Conservation (phyloP, 495 filamentous ascomycete species). For the Trichoderma erinaceum region DNA sequence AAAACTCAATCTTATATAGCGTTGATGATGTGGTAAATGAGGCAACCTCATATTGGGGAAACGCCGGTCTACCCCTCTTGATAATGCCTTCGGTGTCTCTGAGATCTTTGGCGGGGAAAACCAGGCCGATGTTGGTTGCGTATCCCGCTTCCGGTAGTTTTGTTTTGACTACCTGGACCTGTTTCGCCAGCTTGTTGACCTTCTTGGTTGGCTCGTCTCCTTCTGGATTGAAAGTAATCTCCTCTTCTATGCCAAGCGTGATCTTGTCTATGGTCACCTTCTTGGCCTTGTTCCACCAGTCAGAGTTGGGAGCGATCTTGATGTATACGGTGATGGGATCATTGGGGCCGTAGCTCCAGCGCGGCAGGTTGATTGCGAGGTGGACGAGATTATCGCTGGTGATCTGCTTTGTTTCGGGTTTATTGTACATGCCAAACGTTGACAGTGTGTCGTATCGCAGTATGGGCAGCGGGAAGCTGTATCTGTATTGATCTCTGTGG, state of each 20-base stretch:
- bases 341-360: conserved; percentile 93
- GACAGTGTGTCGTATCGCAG: conserved; percentile 91
- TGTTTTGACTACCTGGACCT: conserved; percentile 71
- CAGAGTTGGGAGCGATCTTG: conserved; percentile 82
- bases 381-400: conserved; percentile 89
- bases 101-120: conserved; percentile 86
- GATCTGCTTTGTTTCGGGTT: conserved; percentile 77
- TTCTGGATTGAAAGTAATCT: conserved; percentile 95
- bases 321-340: conserved; percentile 96
- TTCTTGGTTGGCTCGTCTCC: conserved; percentile 95
- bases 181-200: conserved; percentile 75
- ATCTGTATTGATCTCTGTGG: conserved; percentile 76
- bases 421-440: conserved; percentile 99
- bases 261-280: conserved; percentile 93
- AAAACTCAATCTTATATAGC: conserved; percentile 98
- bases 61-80: conserved; percentile 74
- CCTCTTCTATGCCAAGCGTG: conserved; percentile 89
- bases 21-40: conserved; percentile 92
- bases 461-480: conserved; percentile 84
- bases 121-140: conserved; percentile 81
- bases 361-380: conserved; percentile 79
- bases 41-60: conserved; percentile 80
- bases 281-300: conserved; percentile 82
- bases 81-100: conserved; percentile 85
- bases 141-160: conserved; percentile 85